Conservation (phyloP, 1,284 basidiomycete species). For the Ganoderma multipileum region DNA sequence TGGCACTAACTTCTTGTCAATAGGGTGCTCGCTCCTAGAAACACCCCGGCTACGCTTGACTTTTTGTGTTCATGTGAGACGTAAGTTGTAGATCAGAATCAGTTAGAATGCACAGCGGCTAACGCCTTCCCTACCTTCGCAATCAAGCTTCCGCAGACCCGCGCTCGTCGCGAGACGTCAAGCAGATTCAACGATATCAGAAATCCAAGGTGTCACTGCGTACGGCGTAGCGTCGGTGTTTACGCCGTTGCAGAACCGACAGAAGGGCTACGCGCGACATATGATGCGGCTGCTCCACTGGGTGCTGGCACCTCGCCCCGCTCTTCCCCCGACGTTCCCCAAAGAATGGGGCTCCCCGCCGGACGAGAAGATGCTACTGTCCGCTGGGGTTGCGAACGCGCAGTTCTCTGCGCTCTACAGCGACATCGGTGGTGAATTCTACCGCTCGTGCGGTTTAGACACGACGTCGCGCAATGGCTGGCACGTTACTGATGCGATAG, state of each 20-base stretch:
- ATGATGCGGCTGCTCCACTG: conserved; percentile 60
- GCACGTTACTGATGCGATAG: conserved; percentile 47
- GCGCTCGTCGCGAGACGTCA: conserved; percentile 30
- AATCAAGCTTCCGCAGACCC: conserved; percentile 38
- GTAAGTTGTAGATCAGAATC: conserved; percentile 38
- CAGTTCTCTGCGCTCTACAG: conserved; percentile 67
- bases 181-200: conserved; percentile 11
- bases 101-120: neutral
- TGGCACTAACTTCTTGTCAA: neutral
- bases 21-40: conserved; percentile 53
- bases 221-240: conserved; percentile 54
- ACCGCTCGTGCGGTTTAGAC: conserved; percentile 51
- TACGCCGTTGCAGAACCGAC: conserved; percentile 48
- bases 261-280: conserved; percentile 52
- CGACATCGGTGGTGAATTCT: conserved; percentile 65
- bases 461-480: conserved; percentile 50
- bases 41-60: conserved; percentile 46
- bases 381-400: conserved; percentile 38
- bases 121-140: neutral
- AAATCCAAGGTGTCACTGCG: conserved; percentile 36
- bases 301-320: conserved; percentile 43
- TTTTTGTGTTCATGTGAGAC: conserved; percentile 55
- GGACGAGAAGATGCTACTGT: conserved; percentile 16
- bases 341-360: conserved; percentile 48
- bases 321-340: conserved; percentile 44